Evolutionary conservation across 371 early-diverging fungal species (phyloP), one percentile per base, ranked within the genome.

Genomic region (Mucor velutinosus): DNA sequence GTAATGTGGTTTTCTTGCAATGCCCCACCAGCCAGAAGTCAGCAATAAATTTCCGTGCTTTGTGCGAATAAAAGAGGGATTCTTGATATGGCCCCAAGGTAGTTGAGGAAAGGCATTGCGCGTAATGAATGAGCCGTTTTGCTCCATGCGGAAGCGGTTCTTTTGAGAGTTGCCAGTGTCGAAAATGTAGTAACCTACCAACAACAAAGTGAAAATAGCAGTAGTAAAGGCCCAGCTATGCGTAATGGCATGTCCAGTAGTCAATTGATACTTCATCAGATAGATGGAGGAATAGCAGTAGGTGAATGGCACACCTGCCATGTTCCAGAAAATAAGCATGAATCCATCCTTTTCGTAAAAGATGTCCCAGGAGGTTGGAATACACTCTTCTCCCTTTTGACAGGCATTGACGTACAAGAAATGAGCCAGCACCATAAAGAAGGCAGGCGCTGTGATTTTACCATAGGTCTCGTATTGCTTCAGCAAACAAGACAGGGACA

Each of bases 1-100:
- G 77, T 95, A 95, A 72, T 95, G 93, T 32, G 93, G 88, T 76
- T 95, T 91, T 60, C 95, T 81, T 7, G 89, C 90, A 58, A 87
- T 72, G 17, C 94, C 94, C 92, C 94, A 95, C 94, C 95, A 95
- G 27, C 96, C 96, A 45, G 80, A 77, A 12, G 90, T 86, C n/a
- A 95, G 77, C 69, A 95, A 82, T 67, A 86, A 76, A 77, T 86
- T 88, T n/a, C 95, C 95, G 49, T 89, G 83, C 69, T 84, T 75
- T 10, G 94, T 95, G 60, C 84, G 79, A 64, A 95, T 87, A 72
- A 81, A 93, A 65, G 85, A 86, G 33, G 92, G 86, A 74, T 93
- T 78, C 86, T 79, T 73, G 68, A 93, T 80, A 39, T 83, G 84
- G 29, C 88, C 86, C 88, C 86, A 88, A 10, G 88, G 87, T 12